A percentile compares a stretch with the other conserved stretches of the same genome.
phyloP scores from a whole-genome alignment of 305 asterid species.

The Rubia peregrina region DNA sequence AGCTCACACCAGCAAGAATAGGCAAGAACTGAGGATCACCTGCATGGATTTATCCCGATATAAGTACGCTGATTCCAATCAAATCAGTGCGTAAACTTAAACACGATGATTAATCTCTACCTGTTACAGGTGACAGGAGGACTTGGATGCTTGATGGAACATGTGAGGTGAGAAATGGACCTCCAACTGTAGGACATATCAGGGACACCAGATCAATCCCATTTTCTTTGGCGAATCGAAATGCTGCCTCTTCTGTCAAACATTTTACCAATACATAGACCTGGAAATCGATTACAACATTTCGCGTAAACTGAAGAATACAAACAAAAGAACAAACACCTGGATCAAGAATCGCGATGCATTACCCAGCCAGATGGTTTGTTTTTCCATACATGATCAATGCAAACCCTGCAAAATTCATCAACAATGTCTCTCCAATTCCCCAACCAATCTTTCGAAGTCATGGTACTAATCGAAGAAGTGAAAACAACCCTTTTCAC shows the following conservation, averaged over 20 bases:
- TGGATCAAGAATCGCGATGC: constrained; percentile 1
- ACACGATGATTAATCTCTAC: constrained; percentile 13
- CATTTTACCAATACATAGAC: constrained; percentile 60
- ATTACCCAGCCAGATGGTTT: constrained; percentile 89
- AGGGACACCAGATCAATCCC: constrained; percentile 58
- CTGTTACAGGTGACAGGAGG: constrained; percentile 68
- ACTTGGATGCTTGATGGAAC: constrained; percentile 77
- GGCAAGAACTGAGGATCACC: constrained; percentile 48
- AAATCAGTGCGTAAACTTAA: background rate
- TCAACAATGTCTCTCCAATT: constrained; percentile 51
- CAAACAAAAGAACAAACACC: background rate
- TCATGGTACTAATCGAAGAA: constrained; percentile 72
- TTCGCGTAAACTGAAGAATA: background rate
- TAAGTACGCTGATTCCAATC: background rate
- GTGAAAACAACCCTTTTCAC: constrained; percentile 56
- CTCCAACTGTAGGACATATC: constrained; percentile 67
- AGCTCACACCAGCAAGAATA: constrained; percentile 49
- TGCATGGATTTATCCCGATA: constrained; percentile 5
- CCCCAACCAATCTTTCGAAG: constrained; percentile 59
- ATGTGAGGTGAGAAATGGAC: constrained; percentile 62
- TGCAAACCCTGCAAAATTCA: constrained; percentile 50
- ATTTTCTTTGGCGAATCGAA: constrained; percentile 53
- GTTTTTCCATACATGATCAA: constrained; percentile 41
- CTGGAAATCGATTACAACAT: constrained; percentile 24
- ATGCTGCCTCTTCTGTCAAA: constrained; percentile 65